Conservation (phyloP, 768 basidiomycete genomes). For the Pholiota molesta region DNA sequence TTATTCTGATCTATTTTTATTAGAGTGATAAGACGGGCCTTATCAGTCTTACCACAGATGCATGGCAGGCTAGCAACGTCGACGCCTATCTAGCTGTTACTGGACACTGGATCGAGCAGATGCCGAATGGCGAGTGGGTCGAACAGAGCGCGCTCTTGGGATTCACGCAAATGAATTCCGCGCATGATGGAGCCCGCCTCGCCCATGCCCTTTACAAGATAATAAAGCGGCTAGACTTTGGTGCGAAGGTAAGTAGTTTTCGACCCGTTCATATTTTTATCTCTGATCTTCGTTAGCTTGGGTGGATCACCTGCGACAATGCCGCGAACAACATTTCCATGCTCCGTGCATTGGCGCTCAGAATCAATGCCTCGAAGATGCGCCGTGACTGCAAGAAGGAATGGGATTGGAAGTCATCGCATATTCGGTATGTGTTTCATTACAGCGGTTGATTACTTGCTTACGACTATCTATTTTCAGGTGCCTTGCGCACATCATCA, state of each 20-base stretch:
- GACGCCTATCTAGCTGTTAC: conserved; percentile 41
- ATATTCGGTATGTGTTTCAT: not conserved
- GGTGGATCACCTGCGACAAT: too few relatives aligned
- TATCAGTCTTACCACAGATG: conserved; percentile 33
- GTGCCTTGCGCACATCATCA: conserved; percentile 19
- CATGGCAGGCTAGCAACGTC: conserved; percentile 38
- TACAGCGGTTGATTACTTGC: too few relatives aligned
- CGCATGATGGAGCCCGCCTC: conserved; percentile 34
- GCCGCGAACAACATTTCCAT: too few relatives aligned
- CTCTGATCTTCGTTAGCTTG: too few relatives aligned
- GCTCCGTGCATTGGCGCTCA: too few relatives aligned
- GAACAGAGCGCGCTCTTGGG: conserved; percentile 34
- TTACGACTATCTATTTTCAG: too few relatives aligned
- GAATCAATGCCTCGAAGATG: too few relatives aligned
- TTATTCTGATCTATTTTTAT: not conserved
- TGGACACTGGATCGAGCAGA: conserved; percentile 37
- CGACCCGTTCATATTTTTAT: too few relatives aligned
- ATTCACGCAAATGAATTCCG: conserved; percentile 38
- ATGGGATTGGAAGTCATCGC: too few relatives aligned
- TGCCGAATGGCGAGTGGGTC: conserved; percentile 23
- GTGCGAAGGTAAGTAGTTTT: conserved; percentile 15
- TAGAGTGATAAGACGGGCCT: conserved; percentile 9
- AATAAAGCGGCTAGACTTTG: conserved; percentile 4
- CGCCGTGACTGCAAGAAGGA: too few relatives aligned
- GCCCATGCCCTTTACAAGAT: conserved; percentile 13